Evolutionary conservation across 108 stramenopile species (phyloP).

Genomic region (Skeletonema menzelii): DNA sequence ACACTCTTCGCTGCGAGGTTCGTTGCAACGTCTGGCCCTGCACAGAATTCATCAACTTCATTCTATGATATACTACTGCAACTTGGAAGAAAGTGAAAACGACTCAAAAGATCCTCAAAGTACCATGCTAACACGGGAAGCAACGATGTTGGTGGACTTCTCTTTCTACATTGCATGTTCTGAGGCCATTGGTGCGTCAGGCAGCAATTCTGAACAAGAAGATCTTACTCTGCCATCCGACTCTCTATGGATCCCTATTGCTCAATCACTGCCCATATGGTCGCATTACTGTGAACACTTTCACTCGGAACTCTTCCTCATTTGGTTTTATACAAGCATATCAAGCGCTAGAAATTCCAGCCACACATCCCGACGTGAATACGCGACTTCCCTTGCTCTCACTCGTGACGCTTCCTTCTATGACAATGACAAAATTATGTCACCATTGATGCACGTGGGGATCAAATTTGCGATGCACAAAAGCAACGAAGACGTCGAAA

Average conservation of each 20-base stretch:
- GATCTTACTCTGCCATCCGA: not conserved
- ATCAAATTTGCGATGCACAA: slow-evolving; percentile 21
- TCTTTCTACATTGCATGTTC: slow-evolving; percentile 29
- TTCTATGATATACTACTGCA: slow-evolving; percentile 50
- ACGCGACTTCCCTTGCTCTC: slow-evolving; percentile 18
- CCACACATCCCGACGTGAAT: slow-evolving; percentile 18
- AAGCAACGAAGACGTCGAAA: not conserved
- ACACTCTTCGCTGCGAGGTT: slow-evolving; percentile 12
- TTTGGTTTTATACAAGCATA: slow-evolving; percentile 37
- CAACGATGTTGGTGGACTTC: slow-evolving; percentile 43
- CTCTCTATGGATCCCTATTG: slow-evolving; percentile 32
- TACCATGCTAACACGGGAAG: slow-evolving; percentile 21
- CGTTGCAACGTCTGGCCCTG: slow-evolving; percentile 35
- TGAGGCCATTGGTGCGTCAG: not conserved
- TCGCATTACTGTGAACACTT: slow-evolving; percentile 29
- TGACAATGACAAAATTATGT: slow-evolving; percentile 26
- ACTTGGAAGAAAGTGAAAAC: slow-evolving; percentile 18
- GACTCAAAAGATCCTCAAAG: slow-evolving; percentile 6
- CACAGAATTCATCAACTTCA: slow-evolving; percentile 52
- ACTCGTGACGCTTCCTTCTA: slow-evolving; percentile 46
- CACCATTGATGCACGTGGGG: slow-evolving; percentile 25
- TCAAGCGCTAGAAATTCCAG: not conserved
- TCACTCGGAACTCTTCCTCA: slow-evolving; percentile 35
- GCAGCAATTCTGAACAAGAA: not conserved
- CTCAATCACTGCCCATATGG: slow-evolving; percentile 40